A percentile compares a stretch with the other conserved stretches of the same genome.
Evolutionary conservation across 768 basidiomycete species (phyloP).

Genomic region (Pisolithus microcarpus): DNA sequence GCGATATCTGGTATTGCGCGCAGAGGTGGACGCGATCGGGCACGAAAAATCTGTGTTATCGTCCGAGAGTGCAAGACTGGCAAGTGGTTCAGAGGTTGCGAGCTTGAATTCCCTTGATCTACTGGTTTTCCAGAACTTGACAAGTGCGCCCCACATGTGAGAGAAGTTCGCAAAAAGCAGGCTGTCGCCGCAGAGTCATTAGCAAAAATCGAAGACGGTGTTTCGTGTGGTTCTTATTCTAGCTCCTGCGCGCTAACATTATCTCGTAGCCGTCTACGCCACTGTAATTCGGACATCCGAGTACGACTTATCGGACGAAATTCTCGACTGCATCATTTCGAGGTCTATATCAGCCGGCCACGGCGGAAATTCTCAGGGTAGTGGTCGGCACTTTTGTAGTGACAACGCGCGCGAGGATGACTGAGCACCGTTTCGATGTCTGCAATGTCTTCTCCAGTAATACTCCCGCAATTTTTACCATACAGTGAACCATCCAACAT

Average conservation of each 20-base stretch:
- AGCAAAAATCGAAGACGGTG: slow-evolving; percentile 91
- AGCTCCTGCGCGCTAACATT: slow-evolving; percentile 3
- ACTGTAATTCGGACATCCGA: slow-evolving; percentile 67
- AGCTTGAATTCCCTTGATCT: neutral
- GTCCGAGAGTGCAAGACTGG: slow-evolving; percentile 72
- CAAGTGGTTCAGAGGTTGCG: slow-evolving; percentile 18
- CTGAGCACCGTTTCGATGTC: slow-evolving; percentile 7
- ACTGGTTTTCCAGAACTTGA: slow-evolving; percentile 58
- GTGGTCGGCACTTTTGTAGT: slow-evolving; percentile 12
- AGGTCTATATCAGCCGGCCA: slow-evolving; percentile 33
- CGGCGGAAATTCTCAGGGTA: slow-evolving; percentile 12
- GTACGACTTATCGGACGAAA: slow-evolving; percentile 59
- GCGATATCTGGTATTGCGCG: slow-evolving; percentile 78
- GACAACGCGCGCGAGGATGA: slow-evolving; percentile 24
- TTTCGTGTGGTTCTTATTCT: neutral
- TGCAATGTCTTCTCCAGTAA: neutral
- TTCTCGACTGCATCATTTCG: slow-evolving; percentile 62
- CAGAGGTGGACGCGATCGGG: slow-evolving; percentile 57
- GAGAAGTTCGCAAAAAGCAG: slow-evolving; percentile 82
- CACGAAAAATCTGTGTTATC: slow-evolving; percentile 58
- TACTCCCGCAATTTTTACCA: neutral
- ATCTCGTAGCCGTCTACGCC: slow-evolving; percentile 56
- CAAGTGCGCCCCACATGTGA: slow-evolving; percentile 58
- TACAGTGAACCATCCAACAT: neutral
- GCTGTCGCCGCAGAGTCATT: slow-evolving; percentile 79